A percentile compares a stretch with the other conserved stretches of the same genome.
These are phyloP conservation scores for Bertia moriformis DNA, from an alignment of 2,329 filamentous ascomycete species.

Conservation along the genomic window DNA sequence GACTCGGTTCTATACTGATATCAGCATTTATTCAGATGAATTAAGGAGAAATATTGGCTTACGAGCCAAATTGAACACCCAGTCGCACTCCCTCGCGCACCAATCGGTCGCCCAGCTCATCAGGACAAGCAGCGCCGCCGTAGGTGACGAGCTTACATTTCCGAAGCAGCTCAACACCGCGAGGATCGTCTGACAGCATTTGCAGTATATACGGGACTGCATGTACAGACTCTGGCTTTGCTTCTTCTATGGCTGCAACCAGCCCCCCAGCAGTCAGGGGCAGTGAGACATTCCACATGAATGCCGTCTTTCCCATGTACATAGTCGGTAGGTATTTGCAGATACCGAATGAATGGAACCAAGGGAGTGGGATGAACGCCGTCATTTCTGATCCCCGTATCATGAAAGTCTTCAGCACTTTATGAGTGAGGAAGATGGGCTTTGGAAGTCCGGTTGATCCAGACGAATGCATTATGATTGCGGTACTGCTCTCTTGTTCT, in stretches of 20 bases:
- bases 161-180: slow-evolving; percentile 18
- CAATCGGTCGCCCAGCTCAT: slow-evolving; percentile 22
- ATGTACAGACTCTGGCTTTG: slow-evolving; percentile 21
- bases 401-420: slow-evolving; percentile 17
- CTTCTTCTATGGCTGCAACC: slow-evolving; percentile 16
- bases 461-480: slow-evolving; percentile 28
- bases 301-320: slow-evolving; percentile 23
- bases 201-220: slow-evolving; percentile 24
- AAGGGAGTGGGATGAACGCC: slow-evolving; percentile 25
- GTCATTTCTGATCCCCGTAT: slow-evolving; percentile 16
- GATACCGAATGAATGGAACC: slow-evolving; percentile 26
- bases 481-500: slow-evolving; percentile 9
- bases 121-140: slow-evolving; percentile 22
- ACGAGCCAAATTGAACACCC: slow-evolving; percentile 23
- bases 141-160: slow-evolving; percentile 21
- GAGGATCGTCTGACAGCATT: slow-evolving; percentile 17
- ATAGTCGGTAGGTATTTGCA: slow-evolving; percentile 24
- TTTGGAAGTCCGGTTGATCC: slow-evolving; percentile 31
- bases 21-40: slow-evolving; percentile 2
- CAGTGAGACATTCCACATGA: slow-evolving; percentile 22
- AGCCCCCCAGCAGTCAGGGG: slow-evolving; percentile 20
- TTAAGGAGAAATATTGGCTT: slow-evolving; percentile 9
- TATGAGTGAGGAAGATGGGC: slow-evolving; percentile 25
- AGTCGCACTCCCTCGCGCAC: slow-evolving; percentile 19
- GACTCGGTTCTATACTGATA: slow-evolving; percentile 21